A percentile compares a stretch with the other conserved stretches of the same genome.
Evolutionary conservation across 345 rosid genomes (phyloP).

Genomic region (Eucalyptus brandiana): DNA sequence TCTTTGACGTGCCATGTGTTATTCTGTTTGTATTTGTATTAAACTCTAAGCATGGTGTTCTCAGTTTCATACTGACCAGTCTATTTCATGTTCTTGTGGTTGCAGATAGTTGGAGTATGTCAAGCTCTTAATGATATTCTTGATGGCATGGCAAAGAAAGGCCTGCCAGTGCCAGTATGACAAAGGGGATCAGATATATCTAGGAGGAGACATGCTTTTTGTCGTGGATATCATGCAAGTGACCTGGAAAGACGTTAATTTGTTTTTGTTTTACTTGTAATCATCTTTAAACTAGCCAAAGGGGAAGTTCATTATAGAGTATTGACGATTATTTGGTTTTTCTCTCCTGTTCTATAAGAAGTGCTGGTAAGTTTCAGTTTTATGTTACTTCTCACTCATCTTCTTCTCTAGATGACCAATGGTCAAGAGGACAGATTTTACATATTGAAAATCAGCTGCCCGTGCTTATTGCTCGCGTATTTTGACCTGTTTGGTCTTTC

Average conservation of each 20-base stretch:
- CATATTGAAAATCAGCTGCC: neutral
- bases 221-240: neutral
- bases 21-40: neutral
- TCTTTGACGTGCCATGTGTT: neutral
- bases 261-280: neutral
- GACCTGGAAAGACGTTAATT: neutral
- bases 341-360: neutral
- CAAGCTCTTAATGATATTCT: constrained; percentile 89
- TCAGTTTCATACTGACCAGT: neutral
- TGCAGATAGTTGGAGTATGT: constrained; percentile 87
- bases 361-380: neutral
- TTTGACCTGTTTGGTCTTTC: neutral
- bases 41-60: neutral
- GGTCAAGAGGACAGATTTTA: neutral
- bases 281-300: neutral
- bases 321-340: neutral
- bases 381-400: neutral
- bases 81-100: neutral
- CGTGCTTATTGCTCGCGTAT: neutral
- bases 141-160: constrained; percentile 89
- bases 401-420: neutral
- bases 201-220: neutral
- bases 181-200: neutral
- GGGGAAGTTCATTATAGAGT: neutral
- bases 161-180: constrained; percentile 79